These are phyloP conservation scores for Pyrenochaeta sp. DNA, from an alignment of 2,329 filamentous ascomycete genomes.

Conservation along the genomic window DNA sequence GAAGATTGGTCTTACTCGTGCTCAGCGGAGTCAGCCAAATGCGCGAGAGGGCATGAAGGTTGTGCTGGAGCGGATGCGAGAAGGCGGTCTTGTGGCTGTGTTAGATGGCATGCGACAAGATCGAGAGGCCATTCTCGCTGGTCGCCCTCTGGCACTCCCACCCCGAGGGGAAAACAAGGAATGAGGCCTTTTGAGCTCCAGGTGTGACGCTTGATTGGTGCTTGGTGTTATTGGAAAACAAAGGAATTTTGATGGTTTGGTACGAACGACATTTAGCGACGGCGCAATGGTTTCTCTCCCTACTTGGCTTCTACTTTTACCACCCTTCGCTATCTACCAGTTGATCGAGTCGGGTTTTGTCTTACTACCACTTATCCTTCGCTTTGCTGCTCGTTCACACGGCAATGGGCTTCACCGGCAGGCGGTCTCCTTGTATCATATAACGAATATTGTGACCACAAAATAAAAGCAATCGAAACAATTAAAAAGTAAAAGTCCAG, in stretches of 20 bases:
- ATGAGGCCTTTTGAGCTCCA: conserved; percentile 2
- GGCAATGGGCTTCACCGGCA: not conserved
- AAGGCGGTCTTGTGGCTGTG: conserved; percentile 73
- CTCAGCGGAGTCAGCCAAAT: conserved; percentile 79
- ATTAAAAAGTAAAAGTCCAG: not conserved
- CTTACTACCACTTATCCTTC: conserved; percentile 23
- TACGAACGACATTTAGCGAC: conserved; percentile 39
- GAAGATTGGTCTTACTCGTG: conserved; percentile 78
- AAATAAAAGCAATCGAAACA: not conserved
- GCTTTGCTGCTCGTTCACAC: not conserved
- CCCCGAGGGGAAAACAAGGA: conserved; percentile 34
- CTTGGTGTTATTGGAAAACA: conserved; percentile 1
- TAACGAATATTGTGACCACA: not conserved
- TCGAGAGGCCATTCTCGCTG: conserved; percentile 53
- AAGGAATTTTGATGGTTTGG: conserved; percentile 17
- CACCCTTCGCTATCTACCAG: conserved; percentile 13
- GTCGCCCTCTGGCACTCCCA: conserved; percentile 27
- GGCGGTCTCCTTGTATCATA: not conserved
- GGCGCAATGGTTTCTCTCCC: conserved; percentile 39
- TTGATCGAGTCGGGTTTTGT: conserved; percentile 21
- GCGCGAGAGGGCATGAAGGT: conserved; percentile 85
- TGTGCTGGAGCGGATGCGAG: conserved; percentile 75
- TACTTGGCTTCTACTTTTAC: conserved; percentile 6
- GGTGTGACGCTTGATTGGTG: not conserved
- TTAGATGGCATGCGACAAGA: conserved; percentile 75